These are phyloP conservation scores for Naegleria lovaniensis DNA, from an alignment of 208 protist species.

Conservation along the genomic window DNA sequence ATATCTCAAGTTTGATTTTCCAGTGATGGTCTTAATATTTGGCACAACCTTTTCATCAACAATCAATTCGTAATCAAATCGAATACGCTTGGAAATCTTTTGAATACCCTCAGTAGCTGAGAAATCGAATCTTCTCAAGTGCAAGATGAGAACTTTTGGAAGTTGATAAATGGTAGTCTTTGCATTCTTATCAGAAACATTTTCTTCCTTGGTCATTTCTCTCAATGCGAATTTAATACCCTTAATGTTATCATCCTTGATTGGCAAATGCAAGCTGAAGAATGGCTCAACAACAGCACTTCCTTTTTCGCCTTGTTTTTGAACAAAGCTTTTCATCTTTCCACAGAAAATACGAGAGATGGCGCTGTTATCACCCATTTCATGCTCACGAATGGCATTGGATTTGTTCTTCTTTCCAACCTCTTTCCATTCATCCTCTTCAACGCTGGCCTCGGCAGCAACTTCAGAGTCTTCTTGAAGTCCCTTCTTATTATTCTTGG, in stretches of 20 bases:
- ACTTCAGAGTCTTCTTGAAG: background rate
- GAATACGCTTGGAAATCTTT: conserved; percentile 17
- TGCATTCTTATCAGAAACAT: background rate
- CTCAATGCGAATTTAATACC: background rate
- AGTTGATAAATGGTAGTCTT: background rate
- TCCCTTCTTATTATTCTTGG: background rate
- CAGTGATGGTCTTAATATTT: too few species aligned
- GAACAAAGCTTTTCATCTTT: background rate
- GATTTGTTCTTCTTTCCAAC: conserved; percentile 13
- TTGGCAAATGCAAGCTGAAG: conserved; percentile 22
- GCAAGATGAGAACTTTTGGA: background rate
- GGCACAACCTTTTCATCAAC: conserved; percentile 1
- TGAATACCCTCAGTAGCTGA: background rate
- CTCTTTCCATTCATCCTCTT: conserved; percentile 1
- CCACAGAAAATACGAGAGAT: background rate
- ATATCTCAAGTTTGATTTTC: background rate
- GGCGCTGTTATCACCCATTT: background rate
- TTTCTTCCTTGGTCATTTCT: background rate
- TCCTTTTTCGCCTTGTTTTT: background rate
- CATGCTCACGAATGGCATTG: background rate
- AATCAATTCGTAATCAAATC: background rate
- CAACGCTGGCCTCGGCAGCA: background rate
- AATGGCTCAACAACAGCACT: background rate
- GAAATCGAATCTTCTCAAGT: conserved; percentile 5
- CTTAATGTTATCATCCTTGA: background rate